phyloP scores from a whole-genome alignment of 441 rosid species.

The Gossypium davidsonii region DNA sequence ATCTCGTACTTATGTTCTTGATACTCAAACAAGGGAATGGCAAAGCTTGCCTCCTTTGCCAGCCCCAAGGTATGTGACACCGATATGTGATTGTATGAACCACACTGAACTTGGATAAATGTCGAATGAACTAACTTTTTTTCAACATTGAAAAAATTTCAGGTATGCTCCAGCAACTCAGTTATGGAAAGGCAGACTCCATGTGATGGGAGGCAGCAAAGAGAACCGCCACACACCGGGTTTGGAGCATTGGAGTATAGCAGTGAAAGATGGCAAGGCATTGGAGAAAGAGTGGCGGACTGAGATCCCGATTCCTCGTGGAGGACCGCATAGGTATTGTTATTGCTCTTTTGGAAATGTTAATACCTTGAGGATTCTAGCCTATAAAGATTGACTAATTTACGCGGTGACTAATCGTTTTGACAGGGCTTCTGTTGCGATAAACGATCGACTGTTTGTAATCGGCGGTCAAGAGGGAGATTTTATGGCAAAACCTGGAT shows the following conservation, averaged over 20 bases:
- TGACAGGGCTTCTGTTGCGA: slow-evolving; percentile 62
- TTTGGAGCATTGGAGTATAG: slow-evolving; percentile 82
- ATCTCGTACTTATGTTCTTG: slow-evolving; percentile 50
- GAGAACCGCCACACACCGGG: slow-evolving; percentile 85
- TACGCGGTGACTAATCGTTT: not conserved
- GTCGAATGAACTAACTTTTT: not conserved
- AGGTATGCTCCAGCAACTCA: slow-evolving; percentile 94
- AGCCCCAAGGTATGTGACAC: slow-evolving; percentile 46
- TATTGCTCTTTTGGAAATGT: not conserved
- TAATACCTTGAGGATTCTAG: not conserved
- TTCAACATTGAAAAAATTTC: slow-evolving; percentile 13
- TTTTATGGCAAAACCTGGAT: slow-evolving; percentile 88
- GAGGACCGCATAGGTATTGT: slow-evolving; percentile 85
- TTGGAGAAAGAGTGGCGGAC: slow-evolving; percentile 54
- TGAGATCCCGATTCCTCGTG: slow-evolving; percentile 78
- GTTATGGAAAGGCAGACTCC: slow-evolving; percentile 87
- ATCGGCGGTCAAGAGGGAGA: slow-evolving; percentile 96
- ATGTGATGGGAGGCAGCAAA: slow-evolving; percentile 92
- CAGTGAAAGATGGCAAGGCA: slow-evolving; percentile 69
- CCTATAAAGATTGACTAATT: not conserved
- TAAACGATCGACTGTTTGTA: slow-evolving; percentile 51
- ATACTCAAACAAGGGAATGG: slow-evolving; percentile 59
- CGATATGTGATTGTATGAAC: not conserved
- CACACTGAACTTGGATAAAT: not conserved
- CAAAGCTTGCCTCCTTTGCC: slow-evolving; percentile 54